Base-by-base conservation (phyloP, 306 rosid species). In the Quercus rubra region DNA sequence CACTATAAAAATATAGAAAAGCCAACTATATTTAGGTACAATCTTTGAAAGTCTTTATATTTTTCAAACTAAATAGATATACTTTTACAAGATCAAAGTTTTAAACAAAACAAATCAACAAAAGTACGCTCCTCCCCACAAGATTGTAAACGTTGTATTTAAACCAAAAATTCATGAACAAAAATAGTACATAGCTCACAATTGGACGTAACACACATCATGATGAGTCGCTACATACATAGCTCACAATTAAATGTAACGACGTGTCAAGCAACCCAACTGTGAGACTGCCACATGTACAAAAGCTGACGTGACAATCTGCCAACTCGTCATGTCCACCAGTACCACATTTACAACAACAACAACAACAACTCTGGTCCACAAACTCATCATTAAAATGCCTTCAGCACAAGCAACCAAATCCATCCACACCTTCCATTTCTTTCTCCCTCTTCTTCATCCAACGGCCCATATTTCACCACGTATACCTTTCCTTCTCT, bases 381-480 rank as follows among this genome's bases (percentile, higher is more conserved):
- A 9, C 52, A 8, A 66, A 6, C 71, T 66, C 72, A 67, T 67
- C n/a, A 35, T 49, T 3, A 18, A 33, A 18, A 18, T 7, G 21
- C 71, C 5, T 18, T 35, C 52, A 3, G 11, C 52, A 5, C 3
- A 67, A 67, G 52, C 51, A 67, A 33, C n/a, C 9, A 1, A 67
- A 55, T 20, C 30, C 28, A 25, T 55, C 76, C 14, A 28, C 54
- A 31, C 49, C 35, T 78, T 25, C 46, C 27, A 78, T 15, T 3
- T 25, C 57, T 3, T 2, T n/a, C 38, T 19, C 59, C 73, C 55
- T 6, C 15, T 31, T 68, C 72, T 46, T 14, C n/a, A 80, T 86
- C 89, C 2, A 35, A 78, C 87, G 83, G 87, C 20, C 75, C 67
- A 70, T 27, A 25, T 87, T 41, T 70, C 71, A 77, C 80, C 77